Base-by-base conservation (phyloP, 2,329 filamentous ascomycete genomes). In the Exophiala lecanii-corni region DNA sequence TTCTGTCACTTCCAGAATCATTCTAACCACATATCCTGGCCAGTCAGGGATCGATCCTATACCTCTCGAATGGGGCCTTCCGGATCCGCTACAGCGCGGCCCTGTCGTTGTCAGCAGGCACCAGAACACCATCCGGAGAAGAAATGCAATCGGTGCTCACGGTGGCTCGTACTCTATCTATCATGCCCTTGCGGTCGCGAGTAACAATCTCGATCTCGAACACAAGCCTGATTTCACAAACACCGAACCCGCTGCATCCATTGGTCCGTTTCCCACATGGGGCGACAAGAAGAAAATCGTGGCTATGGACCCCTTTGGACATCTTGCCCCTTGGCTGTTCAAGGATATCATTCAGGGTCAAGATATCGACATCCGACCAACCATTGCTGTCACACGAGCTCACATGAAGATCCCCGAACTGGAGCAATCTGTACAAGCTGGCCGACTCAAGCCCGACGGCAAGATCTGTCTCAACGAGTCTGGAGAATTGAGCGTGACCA, bases 331-430 rank as follows among this genome's bases (percentile, higher is more conserved):
- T 6, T 89, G 84, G 82, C 68, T 94, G 30, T 94, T 84, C 70
- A 85, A 84, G 52, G 81, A 91, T 50, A 75, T 79, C 34, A 89
- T 92, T 57, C 74, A 85, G 36, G 80, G 83, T 38, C 81, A 96
- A 33, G 79, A 87, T 55, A 77, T 94, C 25, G 87, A 95, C 61
- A 86, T 94, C 52, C 78, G 89, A 28, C 89, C 89, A 3, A 94
- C 89, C 0, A 95, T 94, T 62, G 89, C 89, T 10, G 79, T 96
- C 39, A 96, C 89, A 1, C 86, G 85, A 58, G 89, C 89, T 19
- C 89, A 94, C 60, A 96, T 96, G 89, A 92, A 86, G 71, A 72
- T 97, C n/a, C 88, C 92, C 1, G 92, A 98, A 64, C 78, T 98
- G 31, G 88, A 91, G 55, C 84, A 94, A 20, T 92, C 87, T 54